phyloP scores from a whole-genome alignment of 1,139 yeast species.

The Keqinozyma sinolaborantium region DNA sequence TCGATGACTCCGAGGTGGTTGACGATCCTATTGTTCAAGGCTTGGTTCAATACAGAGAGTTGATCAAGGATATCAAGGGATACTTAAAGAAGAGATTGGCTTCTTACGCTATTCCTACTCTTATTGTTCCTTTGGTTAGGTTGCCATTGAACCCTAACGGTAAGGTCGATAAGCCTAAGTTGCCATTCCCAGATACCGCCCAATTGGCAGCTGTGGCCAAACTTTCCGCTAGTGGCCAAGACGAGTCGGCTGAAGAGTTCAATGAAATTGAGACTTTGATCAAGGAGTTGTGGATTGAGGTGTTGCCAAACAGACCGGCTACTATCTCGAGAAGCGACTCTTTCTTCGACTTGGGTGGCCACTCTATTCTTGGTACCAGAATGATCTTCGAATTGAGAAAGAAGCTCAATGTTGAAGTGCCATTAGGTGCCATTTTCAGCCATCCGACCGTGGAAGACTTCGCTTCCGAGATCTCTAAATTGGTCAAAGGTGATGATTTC shows the following conservation, averaged over 20 bases:
- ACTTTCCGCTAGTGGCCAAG: constrained; percentile 29
- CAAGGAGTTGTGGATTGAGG: constrained; percentile 78
- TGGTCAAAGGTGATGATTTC: constrained; percentile 44
- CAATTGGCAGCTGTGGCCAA: constrained; percentile 70
- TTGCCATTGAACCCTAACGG: constrained; percentile 97
- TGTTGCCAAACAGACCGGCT: constrained; percentile 84
- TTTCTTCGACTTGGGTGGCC: constrained; percentile 97
- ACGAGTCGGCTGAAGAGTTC: constrained; percentile 34
- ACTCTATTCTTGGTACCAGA: constrained; percentile 92
- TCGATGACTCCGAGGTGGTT: constrained; percentile 24
- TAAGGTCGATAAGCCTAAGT: constrained; percentile 94
- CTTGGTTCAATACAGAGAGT: constrained; percentile 67
- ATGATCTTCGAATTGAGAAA: constrained; percentile 93
- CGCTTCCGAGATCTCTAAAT: constrained; percentile 66
- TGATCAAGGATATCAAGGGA: constrained; percentile 76
- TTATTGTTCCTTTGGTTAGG: constrained; percentile 80
- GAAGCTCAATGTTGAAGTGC: constrained; percentile 72
- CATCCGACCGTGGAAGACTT: constrained; percentile 81
- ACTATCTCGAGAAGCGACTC: constrained; percentile 75
- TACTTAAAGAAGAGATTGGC: constrained; percentile 89
- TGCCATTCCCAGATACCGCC: constrained; percentile 90
- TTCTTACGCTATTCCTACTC: constrained; percentile 87
- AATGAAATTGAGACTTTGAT: constrained; percentile 62
- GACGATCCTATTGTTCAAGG: constrained; percentile 76
- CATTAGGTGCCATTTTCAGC: constrained; percentile 85